Base-by-base conservation (phyloP, 306 rosid genomes). In the Carpinus viminea region DNA sequence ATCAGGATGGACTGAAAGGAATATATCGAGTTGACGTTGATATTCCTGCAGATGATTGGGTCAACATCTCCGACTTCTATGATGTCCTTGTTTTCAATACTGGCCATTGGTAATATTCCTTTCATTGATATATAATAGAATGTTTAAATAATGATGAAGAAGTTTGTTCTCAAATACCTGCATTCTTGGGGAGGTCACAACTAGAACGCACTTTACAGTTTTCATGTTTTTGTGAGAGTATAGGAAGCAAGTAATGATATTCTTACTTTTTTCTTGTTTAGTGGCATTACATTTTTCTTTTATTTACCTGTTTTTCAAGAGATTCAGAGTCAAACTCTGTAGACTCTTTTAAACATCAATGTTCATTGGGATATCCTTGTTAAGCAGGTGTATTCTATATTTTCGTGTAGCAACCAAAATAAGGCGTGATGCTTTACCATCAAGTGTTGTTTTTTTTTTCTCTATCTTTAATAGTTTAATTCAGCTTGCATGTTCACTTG, bases 41-140 rank as follows among this genome's bases (percentile, higher is more conserved):
- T 88, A 83, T 83, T 86, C 97, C 98, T 57, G 93, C 96, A 15
- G 92, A 88, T 82, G 96, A 91, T 65, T 94, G 98, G 98, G 88
- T 81, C 66, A 80, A 73, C 79, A 91, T 94, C 73, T 70, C 86
- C 72, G 84, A 85, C 71, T 94, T 90, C 88, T 94, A 92, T 72
- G 92, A 94, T 81, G 95, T 92, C 66, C 90, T 94, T 74, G 82
- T 94, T 82, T 94, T 92, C 81, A 94, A 91, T 78, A 89, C 97
- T 52, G 97, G 98, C 70, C 98, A 94, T 68, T 94, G 98, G 98
- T 94, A 89, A 79, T 68, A 5, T 71, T 46, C 73, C 65, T 68
- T 72, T 65, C 76, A 36, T 53, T 68, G 48, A 45, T 73, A 21
- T 59, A 7, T 11, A 62, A 62, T 70, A 21, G 46, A 54, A 28